Conservation (phyloP, 2,329 filamentous ascomycete genomes). For the Apiospora rasikravindrae region DNA sequence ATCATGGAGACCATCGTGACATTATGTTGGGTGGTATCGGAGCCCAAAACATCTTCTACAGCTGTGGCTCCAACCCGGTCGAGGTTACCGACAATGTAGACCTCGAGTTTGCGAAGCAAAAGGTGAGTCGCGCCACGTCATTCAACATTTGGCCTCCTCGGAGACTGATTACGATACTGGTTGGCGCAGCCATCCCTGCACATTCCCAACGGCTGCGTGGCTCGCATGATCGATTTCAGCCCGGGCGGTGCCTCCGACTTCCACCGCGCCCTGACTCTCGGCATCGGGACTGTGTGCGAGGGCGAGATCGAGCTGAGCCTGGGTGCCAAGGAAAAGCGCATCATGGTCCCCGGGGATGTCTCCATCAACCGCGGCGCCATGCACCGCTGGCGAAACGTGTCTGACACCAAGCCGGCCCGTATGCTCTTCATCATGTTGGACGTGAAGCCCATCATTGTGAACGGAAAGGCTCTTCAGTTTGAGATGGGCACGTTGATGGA, state of each 20-base stretch:
- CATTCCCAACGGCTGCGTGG: constrained; percentile 48
- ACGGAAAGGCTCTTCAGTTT: constrained; percentile 27
- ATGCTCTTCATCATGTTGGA: constrained; percentile 41
- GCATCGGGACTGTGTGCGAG: constrained; percentile 52
- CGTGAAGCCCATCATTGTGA: constrained; percentile 26
- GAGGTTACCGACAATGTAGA: not conserved
- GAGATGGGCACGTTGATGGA: constrained; percentile 31
- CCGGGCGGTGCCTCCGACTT: constrained; percentile 43
- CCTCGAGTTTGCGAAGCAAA: constrained; percentile 24
- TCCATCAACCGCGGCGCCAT: constrained; percentile 51
- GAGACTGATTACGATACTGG: not conserved
- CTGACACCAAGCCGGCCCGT: constrained; percentile 43
- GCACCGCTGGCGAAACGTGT: constrained; percentile 45
- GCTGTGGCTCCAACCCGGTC: constrained; percentile 21
- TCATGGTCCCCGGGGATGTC: constrained; percentile 49
- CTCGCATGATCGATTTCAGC: constrained; percentile 49
- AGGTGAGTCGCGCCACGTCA: not conserved
- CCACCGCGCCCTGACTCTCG: constrained; percentile 51
- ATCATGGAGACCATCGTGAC: constrained; percentile 26
- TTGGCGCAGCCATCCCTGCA: not conserved
- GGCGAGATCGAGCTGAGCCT: constrained; percentile 48
- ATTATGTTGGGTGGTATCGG: constrained; percentile 24
- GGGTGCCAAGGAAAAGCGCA: constrained; percentile 44
- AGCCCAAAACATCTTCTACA: constrained; percentile 24
- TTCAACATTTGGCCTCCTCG: no score